These are phyloP conservation scores for Plasmodium sp. DNA, from an alignment of 169 alveolate genomes.

Conservation along the genomic window DNA sequence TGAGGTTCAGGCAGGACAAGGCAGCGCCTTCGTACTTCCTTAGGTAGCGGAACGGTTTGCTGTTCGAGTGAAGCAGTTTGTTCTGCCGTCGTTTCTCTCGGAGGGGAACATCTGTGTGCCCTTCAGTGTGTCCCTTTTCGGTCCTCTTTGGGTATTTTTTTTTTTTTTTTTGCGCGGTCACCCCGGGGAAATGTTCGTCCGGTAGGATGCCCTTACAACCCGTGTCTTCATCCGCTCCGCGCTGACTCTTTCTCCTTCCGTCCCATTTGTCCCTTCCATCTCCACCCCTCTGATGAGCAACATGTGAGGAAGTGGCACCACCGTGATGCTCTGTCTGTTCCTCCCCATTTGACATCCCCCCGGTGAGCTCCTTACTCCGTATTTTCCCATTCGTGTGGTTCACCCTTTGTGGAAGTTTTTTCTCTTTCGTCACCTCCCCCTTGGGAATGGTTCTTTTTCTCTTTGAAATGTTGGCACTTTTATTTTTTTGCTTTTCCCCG, in stretches of 20 bases:
- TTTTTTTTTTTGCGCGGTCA: background rate
- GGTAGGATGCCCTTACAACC: background rate
- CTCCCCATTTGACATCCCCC: background rate
- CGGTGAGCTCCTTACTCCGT: too few species aligned
- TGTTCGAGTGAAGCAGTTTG: background rate
- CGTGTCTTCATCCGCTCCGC: background rate
- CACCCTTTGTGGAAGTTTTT: background rate
- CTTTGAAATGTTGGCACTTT: background rate
- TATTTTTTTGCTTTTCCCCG: background rate
- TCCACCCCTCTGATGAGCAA: background rate
- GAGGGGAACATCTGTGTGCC: background rate
- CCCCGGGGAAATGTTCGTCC: background rate
- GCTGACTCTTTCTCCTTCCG: background rate
- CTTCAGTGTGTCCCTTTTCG: background rate
- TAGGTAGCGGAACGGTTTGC: conserved; percentile 10
- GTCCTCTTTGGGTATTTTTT: background rate
- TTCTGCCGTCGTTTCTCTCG: background rate
- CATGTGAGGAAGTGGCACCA: background rate
- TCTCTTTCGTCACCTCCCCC: background rate
- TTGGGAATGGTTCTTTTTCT: background rate
- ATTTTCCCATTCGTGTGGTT: background rate
- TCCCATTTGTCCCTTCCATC: background rate
- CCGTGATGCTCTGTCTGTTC: background rate
- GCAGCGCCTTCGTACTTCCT: conserved; percentile 20
- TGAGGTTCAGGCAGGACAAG: conserved; percentile 30